Conservation (phyloP, 202 grass and related monocot species). For the Schoenoplectus triqueter region DNA sequence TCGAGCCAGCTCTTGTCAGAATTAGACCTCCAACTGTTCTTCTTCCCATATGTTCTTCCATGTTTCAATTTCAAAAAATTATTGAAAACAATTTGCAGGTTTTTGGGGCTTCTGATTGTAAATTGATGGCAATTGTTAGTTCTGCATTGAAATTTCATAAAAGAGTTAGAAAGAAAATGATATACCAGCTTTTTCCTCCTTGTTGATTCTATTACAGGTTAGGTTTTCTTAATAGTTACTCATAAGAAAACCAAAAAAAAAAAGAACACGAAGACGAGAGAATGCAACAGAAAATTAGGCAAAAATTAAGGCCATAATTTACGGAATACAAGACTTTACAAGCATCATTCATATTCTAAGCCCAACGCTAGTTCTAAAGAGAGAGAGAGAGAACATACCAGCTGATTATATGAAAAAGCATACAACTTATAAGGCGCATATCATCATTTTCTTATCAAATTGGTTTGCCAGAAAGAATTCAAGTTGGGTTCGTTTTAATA, state of each 20-base stretch:
- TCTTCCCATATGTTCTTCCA: conserved; percentile 79
- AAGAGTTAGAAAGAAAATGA: conserved; percentile 10
- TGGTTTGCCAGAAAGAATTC: background rate
- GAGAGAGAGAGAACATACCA: background rate
- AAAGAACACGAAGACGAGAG: background rate
- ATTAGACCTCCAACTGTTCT: conserved; percentile 77
- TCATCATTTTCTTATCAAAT: conserved; percentile 9
- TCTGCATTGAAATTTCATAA: conserved; percentile 33
- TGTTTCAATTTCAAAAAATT: conserved; percentile 22
- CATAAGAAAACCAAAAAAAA: background rate
- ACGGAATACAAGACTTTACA: background rate
- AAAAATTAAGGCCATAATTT: background rate
- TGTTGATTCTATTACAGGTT: background rate
- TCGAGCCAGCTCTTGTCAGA: conserved; percentile 76
- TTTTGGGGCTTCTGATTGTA: background rate
- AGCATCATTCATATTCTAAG: conserved; percentile 3
- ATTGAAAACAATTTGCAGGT: conserved; percentile 29
- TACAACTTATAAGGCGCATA: conserved; percentile 10
- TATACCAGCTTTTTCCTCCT: background rate
- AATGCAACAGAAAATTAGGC: background rate
- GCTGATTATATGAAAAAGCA: background rate
- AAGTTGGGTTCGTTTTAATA: background rate
- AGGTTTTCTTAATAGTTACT: background rate
- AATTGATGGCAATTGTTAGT: conserved; percentile 19
- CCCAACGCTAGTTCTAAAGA: background rate